phyloP scores from a whole-genome alignment of 257 asterid genomes.

The Cruciata laevipes region DNA sequence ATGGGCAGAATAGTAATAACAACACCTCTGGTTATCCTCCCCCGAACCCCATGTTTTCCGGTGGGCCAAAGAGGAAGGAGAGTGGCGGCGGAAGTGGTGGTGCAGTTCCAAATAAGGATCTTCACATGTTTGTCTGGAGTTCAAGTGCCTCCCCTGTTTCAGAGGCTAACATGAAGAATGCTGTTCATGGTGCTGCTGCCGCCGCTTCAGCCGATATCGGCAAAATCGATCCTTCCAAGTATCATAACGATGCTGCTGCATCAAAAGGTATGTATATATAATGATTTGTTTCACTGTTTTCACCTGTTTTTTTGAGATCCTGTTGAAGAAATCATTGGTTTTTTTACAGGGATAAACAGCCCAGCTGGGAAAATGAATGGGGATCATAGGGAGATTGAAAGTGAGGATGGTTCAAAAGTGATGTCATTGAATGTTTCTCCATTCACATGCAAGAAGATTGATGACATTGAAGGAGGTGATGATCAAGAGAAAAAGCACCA shows the following conservation, averaged over 20 bases:
- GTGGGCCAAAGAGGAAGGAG: constrained; percentile 50
- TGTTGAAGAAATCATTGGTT: too few species aligned
- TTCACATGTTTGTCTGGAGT: constrained; percentile 93
- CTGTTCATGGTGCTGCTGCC: constrained; percentile 32
- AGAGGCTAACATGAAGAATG: constrained; percentile 54
- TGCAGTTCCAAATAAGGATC: constrained; percentile 47
- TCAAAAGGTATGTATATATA: too few species aligned
- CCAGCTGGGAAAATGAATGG: constrained; percentile 39
- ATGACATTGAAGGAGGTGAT: constrained; percentile 43
- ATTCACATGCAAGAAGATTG: constrained; percentile 47
- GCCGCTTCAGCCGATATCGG: constrained; percentile 22
- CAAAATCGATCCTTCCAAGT: constrained; percentile 40
- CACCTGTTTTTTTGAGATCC: too few species aligned
- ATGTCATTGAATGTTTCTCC: constrained; percentile 43
- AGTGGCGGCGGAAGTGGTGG: constrained; percentile 14
- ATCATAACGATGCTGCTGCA: constrained; percentile 44
- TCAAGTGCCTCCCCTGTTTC: constrained; percentile 92
- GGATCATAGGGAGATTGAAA: constrained; percentile 51
- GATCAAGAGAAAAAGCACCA: constrained; percentile 46
- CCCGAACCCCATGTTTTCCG: constrained; percentile 71
- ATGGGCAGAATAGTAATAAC: constrained; percentile 3
- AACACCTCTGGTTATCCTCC: constrained; percentile 51
- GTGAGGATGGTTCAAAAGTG: constrained; percentile 42
- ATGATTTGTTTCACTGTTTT: too few species aligned
- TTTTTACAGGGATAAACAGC: constrained; percentile 41